A percentile compares a stretch with the other conserved stretches of the same genome.
phyloP scores from a whole-genome alignment of 2,329 filamentous ascomycete species.

The Zymoseptoria brevis region DNA sequence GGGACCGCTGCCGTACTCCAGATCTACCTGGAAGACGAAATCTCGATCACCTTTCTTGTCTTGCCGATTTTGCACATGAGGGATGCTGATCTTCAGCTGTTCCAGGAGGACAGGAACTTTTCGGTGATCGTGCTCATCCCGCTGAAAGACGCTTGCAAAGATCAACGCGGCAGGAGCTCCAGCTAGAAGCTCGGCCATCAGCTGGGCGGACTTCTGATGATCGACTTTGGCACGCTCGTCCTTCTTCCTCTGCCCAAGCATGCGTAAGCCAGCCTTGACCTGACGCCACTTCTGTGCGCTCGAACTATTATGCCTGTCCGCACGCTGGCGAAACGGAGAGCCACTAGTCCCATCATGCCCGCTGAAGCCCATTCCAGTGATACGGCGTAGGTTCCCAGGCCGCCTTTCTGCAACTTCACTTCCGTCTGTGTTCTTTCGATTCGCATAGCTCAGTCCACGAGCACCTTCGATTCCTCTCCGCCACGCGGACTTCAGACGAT shows the following conservation, averaged over 20 bases:
- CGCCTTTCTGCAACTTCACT: constrained; percentile 32
- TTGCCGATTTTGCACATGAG: constrained; percentile 65
- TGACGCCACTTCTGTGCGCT: constrained; percentile 81
- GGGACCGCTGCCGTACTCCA: constrained; percentile 92
- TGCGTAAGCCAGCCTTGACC: constrained; percentile 79
- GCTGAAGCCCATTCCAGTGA: constrained; percentile 40
- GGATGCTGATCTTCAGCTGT: constrained; percentile 82
- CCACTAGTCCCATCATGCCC: constrained; percentile 26
- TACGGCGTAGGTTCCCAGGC: constrained; percentile 39
- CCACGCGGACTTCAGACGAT: constrained; percentile 41
- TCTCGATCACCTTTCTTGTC: constrained; percentile 57
- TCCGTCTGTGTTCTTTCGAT: constrained; percentile 21
- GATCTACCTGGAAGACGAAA: constrained; percentile 78
- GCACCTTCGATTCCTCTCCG: constrained; percentile 40
- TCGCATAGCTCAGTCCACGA: constrained; percentile 39
- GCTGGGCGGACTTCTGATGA: constrained; percentile 87
- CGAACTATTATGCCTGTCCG: constrained; percentile 40
- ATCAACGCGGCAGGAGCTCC: constrained; percentile 90
- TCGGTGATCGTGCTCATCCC: constrained; percentile 91
- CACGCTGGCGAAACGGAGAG: constrained; percentile 38
- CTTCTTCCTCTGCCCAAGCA: constrained; percentile 68
- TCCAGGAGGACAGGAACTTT: constrained; percentile 91
- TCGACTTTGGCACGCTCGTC: constrained; percentile 81
- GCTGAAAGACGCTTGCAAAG: constrained; percentile 93
- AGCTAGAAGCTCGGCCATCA: constrained; percentile 90